Base-by-base conservation (phyloP, 371 early-diverging fungal species). In the Blakeslea trispora region DNA sequence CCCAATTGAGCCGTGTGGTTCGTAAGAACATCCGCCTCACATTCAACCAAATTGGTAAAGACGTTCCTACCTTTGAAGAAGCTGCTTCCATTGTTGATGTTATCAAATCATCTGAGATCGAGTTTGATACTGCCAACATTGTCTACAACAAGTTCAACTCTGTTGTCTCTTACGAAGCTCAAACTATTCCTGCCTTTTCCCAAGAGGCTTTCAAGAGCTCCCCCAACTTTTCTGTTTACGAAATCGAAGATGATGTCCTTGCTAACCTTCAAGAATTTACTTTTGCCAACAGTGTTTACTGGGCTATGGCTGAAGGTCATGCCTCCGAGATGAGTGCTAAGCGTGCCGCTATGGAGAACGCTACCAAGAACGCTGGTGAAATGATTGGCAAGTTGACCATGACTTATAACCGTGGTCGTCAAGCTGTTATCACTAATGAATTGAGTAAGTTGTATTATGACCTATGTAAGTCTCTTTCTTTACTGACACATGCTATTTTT, bases 271-370 rank as follows among this genome's bases (percentile, higher is more conserved):
- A 91, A 72, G 93, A 98, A 80, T 98, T 97, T 86, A 71, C 88
- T 67, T 86, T 95, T 55, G 96, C 96, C 74, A 96, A 94, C 85
- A 72, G 83, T 69, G 56, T 98, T 64, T 93, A 90, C 91, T 95
- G 95, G 93, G 94, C 90, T 61, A 79, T 99, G 66, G 90, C 87
- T 49, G 99, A 99, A 81, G 96, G 97, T 59, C 93, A 97, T 71
- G 97, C 97, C 52, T 81, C 95, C 45, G 99, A 98, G 77, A 92
- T 97, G 91, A 87, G 93, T 45, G 93, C 99, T 69, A 94, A 92
- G 89, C 91, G 97, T 67, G 87, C 92, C 66, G 97, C 99, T 74
- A 98, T 97, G 99, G 99, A 98, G 87, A 98, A 98, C 81, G 98
- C 98, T 50, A 97, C 97, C 77, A 95, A 96, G 90, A 98, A 98